phyloP scores from a whole-genome alignment of 2,329 filamentous ascomycete genomes.

The Cladophialophora yegresii region DNA sequence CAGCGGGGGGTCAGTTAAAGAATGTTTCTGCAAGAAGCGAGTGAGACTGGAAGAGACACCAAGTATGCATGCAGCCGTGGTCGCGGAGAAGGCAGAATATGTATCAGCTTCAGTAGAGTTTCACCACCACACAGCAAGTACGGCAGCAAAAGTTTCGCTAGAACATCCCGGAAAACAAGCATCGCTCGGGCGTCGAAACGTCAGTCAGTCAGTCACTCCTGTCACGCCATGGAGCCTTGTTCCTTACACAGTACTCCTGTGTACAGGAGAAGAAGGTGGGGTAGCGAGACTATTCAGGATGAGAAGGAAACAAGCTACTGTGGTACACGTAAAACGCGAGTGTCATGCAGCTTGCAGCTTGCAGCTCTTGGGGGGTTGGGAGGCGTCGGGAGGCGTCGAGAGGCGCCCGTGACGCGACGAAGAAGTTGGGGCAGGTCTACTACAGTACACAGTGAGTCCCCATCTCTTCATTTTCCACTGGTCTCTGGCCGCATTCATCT shows the following conservation, averaged over 20 bases:
- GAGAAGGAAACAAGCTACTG: conserved; percentile 18
- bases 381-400: neutral
- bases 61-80: conserved; percentile 19
- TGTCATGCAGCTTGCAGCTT: conserved; percentile 6
- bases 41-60: conserved; percentile 13
- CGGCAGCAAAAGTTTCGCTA: conserved; percentile 4
- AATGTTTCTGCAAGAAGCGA: conserved; percentile 20
- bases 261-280: conserved; percentile 2
- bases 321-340: conserved; percentile 19
- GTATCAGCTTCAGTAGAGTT: conserved; percentile 5
- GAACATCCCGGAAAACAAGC: neutral
- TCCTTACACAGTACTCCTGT: neutral
- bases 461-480: neutral
- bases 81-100: conserved; percentile 18
- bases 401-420: neutral
- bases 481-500: neutral
- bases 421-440: neutral
- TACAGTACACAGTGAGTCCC: no score
- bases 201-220: conserved; percentile 12
- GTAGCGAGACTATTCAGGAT: neutral
- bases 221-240: neutral
- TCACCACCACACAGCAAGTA: neutral
- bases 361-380: neutral
- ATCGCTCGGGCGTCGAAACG: neutral
- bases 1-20: conserved; percentile 27